Evolutionary conservation across 2,329 filamentous ascomycete species (phyloP).

Genomic region (Phaeosphaeriaceae sp.): DNA sequence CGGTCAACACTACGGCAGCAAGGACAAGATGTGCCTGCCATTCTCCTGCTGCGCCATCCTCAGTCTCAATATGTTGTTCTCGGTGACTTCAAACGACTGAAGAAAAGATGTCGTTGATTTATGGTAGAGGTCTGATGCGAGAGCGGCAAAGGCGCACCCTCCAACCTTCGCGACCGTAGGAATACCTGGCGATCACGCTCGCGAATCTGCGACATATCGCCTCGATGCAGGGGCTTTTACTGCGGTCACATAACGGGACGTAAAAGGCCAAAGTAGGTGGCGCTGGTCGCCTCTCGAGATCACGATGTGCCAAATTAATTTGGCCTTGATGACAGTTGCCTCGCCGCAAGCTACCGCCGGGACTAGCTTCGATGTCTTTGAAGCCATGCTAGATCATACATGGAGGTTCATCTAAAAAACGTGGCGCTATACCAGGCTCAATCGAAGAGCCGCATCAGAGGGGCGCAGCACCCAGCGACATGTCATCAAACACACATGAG

Average conservation of each 20-base stretch:
- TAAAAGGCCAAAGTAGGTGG: neutral
- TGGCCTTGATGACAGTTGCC: neutral
- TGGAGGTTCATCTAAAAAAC: neutral
- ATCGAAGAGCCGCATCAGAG: neutral
- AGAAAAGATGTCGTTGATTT: neutral
- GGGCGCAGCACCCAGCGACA: neutral
- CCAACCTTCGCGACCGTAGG: slow-evolving; percentile 4
- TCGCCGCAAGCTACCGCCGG: neutral
- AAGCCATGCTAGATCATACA: neutral
- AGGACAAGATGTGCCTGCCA: neutral
- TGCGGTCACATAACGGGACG: neutral
- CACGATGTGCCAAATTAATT: neutral
- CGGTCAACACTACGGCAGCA: neutral
- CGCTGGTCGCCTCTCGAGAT: neutral
- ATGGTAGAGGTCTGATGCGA: neutral
- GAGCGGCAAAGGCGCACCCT: slow-evolving; percentile 2
- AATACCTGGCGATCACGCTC: neutral
- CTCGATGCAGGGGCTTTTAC: slow-evolving; percentile 1
- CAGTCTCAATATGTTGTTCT: neutral
- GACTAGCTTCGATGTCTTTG: neutral
- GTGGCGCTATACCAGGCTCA: neutral
- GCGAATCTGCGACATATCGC: slow-evolving; percentile 3
- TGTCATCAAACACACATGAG: neutral
- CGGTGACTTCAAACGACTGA: neutral
- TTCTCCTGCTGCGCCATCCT: neutral